These are phyloP conservation scores for Phytophthora melonis DNA, from an alignment of 352 stramenopile genomes.

Conservation along the genomic window DNA sequence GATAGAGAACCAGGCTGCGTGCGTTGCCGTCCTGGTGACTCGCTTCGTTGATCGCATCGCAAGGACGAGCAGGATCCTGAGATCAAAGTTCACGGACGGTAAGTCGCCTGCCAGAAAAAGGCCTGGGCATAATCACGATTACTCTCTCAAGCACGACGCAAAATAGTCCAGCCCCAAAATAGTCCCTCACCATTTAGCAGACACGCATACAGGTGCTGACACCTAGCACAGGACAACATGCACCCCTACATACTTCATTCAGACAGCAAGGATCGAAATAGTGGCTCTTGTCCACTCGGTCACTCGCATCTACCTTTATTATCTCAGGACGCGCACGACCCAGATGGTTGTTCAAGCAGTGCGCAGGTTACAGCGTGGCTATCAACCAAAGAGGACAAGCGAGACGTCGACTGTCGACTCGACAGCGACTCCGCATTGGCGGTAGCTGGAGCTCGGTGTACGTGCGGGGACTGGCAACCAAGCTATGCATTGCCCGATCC, in stretches of 20 bases:
- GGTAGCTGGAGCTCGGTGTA: no score
- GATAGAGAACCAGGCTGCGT: neutral
- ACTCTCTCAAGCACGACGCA: no score
- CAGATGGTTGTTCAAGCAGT: slow-evolving; percentile 21
- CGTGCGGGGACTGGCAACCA: neutral
- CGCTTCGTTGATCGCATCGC: neutral
- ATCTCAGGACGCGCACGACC: slow-evolving; percentile 13
- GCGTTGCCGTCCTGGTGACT: neutral
- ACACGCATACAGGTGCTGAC: neutral
- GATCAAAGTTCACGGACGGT: neutral
- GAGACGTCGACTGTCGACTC: no score
- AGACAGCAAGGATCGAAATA: no score
- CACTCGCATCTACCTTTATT: neutral
- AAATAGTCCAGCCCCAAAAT: no score
- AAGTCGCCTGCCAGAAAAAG: neutral
- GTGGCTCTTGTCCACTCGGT: neutral
- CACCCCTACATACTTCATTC: no score
- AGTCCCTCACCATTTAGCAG: neutral
- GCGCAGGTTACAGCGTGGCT: neutral
- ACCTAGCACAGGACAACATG: no score
- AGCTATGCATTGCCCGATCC: no score
- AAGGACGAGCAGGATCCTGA: neutral
- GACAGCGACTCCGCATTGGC: no score
- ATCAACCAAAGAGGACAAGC: no score
- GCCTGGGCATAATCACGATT: neutral